Conservation (phyloP, 495 filamentous ascomycete species). For the Tuber magnatum region DNA sequence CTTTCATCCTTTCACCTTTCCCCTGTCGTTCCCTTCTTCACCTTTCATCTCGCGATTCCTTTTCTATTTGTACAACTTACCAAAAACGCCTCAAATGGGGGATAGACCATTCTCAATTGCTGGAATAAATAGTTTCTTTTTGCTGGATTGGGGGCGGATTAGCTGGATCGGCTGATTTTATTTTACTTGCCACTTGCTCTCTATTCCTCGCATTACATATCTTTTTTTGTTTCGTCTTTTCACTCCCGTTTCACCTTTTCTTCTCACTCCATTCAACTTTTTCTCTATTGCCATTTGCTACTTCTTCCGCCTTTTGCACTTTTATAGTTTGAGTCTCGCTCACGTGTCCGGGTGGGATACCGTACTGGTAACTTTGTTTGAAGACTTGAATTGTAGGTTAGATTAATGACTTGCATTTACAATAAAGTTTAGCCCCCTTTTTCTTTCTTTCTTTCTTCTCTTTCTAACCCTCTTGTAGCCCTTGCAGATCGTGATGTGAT, state of each 20-base stretch:
- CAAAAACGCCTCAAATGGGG: background rate
- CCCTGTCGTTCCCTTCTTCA: background rate
- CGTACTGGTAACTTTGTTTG: background rate
- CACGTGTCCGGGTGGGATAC: background rate
- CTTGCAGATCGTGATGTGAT: background rate
- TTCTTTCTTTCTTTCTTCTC: no score
- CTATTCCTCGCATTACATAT: background rate
- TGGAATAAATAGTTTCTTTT: background rate
- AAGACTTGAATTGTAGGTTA: background rate
- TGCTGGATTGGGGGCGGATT: background rate
- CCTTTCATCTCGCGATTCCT: background rate
- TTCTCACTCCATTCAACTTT: background rate
- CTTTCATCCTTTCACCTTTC: background rate
- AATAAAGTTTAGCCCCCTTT: background rate
- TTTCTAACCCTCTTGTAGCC: background rate
- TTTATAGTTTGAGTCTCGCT: background rate
- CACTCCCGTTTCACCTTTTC: background rate
- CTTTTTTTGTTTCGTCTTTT: background rate
- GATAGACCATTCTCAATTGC: background rate
- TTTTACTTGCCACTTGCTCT: background rate
- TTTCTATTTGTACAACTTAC: conserved; percentile 1
- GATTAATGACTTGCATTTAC: background rate
- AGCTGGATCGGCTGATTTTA: background rate
- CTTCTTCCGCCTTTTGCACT: no score
- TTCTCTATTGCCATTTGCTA: background rate